Conservation (phyloP, 2,329 filamentous ascomycete species). For the Didymella pomorum region DNA sequence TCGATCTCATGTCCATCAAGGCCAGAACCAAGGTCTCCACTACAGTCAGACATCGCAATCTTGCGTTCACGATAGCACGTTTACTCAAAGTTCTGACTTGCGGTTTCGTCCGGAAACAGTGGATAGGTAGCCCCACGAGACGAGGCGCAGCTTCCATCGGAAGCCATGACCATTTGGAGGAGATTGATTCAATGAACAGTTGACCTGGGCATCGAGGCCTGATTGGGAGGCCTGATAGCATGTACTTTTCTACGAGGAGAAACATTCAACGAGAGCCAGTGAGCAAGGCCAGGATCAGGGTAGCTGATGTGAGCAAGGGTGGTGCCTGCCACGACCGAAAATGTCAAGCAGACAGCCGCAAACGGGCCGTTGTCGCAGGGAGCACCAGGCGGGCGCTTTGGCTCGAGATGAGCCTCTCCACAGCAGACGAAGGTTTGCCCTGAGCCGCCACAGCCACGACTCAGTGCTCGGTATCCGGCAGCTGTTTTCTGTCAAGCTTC, state of each 20-base stretch:
- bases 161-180: slow-evolving; percentile 7
- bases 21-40: slow-evolving; percentile 1
- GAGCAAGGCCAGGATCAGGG: slow-evolving; percentile 14
- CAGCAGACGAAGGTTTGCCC: not conserved
- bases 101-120: not conserved
- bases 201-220: slow-evolving; percentile 14
- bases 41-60: not conserved
- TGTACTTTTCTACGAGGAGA: slow-evolving; percentile 8
- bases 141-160: slow-evolving; percentile 7
- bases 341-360: slow-evolving; percentile 21
- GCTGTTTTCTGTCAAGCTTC: not conserved
- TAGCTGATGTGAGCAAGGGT: slow-evolving; percentile 16
- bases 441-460: slow-evolving; percentile 2
- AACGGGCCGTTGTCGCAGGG: slow-evolving; percentile 21
- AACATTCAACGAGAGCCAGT: slow-evolving; percentile 8
- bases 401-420: slow-evolving; percentile 16
- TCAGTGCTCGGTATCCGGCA: slow-evolving; percentile 15
- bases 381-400: slow-evolving; percentile 15
- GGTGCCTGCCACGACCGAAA: slow-evolving; percentile 16
- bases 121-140: not conserved
- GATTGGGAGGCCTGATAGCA: slow-evolving; percentile 11
- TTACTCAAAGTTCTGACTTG: not conserved
- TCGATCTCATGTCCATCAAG: not conserved
- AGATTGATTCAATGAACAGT: slow-evolving; percentile 17
- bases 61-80: not conserved